phyloP scores from a whole-genome alignment of 2,329 filamentous ascomycete species.

The Dothistroma septosporum region DNA sequence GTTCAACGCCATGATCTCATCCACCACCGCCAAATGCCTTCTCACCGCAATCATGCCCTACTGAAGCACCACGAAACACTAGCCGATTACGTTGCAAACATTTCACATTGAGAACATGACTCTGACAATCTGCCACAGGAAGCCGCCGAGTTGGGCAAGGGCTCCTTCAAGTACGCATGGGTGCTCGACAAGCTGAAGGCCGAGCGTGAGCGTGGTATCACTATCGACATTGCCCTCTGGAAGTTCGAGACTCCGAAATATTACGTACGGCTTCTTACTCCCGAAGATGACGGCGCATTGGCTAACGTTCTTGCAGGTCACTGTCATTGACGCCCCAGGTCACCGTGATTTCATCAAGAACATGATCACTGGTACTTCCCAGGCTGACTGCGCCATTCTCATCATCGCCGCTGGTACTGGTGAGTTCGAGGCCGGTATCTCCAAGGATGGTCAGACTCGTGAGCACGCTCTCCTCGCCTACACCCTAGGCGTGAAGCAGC shows the following conservation, averaged over 20 bases:
- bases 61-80: neutral
- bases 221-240: constrained; percentile 99
- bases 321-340: constrained; percentile 75
- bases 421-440: constrained; percentile 99
- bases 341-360: constrained; percentile 99
- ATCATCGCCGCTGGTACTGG: constrained; percentile 99
- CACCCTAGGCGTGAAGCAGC: constrained; percentile 99
- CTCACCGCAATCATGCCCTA: neutral
- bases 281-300: neutral
- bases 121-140: constrained; percentile 58
- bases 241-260: constrained; percentile 98
- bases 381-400: constrained; percentile 99
- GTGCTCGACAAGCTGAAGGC: constrained; percentile 99
- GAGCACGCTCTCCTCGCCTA: constrained; percentile 99
- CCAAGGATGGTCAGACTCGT: constrained; percentile 99
- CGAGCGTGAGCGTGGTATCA: constrained; percentile 99
- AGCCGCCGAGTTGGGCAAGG: constrained; percentile 98
- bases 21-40: constrained; percentile 4
- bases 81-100: neutral
- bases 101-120: neutral
- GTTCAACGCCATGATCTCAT: constrained; percentile 19
- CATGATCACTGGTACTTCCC: constrained; percentile 99
- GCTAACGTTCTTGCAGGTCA: constrained; percentile 36
- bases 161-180: constrained; percentile 99
- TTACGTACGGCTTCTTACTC: constrained; percentile 41